phyloP scores from a whole-genome alignment of 495 filamentous ascomycete genomes.

The Penicillium cinerascens region DNA sequence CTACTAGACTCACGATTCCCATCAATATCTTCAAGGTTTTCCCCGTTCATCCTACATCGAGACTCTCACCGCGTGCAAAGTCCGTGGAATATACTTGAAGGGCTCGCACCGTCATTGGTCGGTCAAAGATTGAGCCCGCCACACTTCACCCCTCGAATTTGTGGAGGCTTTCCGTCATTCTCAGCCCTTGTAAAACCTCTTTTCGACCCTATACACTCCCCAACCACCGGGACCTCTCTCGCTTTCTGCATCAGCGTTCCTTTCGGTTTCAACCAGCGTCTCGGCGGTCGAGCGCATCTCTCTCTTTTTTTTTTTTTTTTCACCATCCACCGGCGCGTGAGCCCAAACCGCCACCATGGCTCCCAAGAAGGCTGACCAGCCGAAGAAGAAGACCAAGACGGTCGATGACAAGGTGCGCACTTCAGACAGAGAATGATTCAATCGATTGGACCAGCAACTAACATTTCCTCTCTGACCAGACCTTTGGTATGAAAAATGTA shows the following conservation, averaged over 20 bases:
- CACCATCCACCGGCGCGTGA: slow-evolving; percentile 7
- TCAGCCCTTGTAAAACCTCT: background rate
- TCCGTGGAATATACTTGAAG: slow-evolving; percentile 14
- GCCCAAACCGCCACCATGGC: slow-evolving; percentile 65
- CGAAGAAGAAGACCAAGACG: slow-evolving; percentile 69
- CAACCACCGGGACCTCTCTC: background rate
- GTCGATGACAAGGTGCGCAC: slow-evolving; percentile 76
- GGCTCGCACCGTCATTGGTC: slow-evolving; percentile 26
- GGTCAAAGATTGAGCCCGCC: slow-evolving; percentile 24
- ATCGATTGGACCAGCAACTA: slow-evolving; percentile 5
- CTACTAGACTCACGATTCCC: background rate
- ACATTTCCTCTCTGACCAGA: slow-evolving; percentile 36
- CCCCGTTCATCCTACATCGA: background rate
- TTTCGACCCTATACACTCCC: background rate
- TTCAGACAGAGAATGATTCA: background rate
- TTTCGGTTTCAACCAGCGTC: slow-evolving; percentile 4
- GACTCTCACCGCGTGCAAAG: background rate
- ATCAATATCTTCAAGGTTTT: background rate
- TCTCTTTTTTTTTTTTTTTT: slow-evolving; percentile 20
- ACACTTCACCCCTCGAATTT: slow-evolving; percentile 33
- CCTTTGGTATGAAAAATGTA: slow-evolving; percentile 99
- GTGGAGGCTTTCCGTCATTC: slow-evolving; percentile 19
- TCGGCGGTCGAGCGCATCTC: slow-evolving; percentile 22
- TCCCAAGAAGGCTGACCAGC: slow-evolving; percentile 69
- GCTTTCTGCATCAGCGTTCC: slow-evolving; percentile 23